Base-by-base conservation (phyloP, 1,284 basidiomycete genomes). In the Ganoderma sinense region DNA sequence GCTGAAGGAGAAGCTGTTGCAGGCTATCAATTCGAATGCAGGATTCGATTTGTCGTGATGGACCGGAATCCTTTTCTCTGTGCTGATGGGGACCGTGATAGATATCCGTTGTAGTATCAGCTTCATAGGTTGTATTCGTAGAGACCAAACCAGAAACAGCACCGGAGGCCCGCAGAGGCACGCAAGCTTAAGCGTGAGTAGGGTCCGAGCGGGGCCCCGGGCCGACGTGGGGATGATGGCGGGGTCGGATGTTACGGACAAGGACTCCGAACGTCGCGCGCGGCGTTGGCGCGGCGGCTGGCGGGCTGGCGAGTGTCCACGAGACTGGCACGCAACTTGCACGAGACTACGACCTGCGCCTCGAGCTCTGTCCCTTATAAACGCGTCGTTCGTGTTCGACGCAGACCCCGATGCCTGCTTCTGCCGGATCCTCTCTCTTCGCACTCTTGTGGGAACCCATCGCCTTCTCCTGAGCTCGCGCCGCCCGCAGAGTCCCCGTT, bases 21-120 rank as follows among this genome's bases (percentile, higher is more conserved):
- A 96, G 77, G 94, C 96, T 4, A 95, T 97, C 76, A 92, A 87
- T 61, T 89, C 94, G 0, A 91, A 91, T 40, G 94, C 95, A 7
- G 96, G 96, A 0, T 98, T 98, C 74, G 95, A 98, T 82, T 84
- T 97, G 69, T 97, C 94, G 7, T 96, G 61, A 70, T 55, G 36
- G 59, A 61, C 14, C 1, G 56, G n/a, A 23, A 4, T 36, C 1
- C 8, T 13, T 4, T n/a, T 31, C 23, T 11, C 29, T 56, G 18
- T 14, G 18, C 18, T 20, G 55, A 11, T 36, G 29, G 20, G 33
- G 29, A 33, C 23, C 29, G 10, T n/a, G 55, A 56, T 36, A n/a
- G 56, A 39, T 59, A 18, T 56, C 29, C 7, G 29, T 11, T 56
- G 29, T 56, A 33, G 18, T 31, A 56, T 56, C 53, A 11, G 36